These are phyloP conservation scores for Solanum raphanifolium DNA, from an alignment of 257 asterid species.

Conservation along the genomic window DNA sequence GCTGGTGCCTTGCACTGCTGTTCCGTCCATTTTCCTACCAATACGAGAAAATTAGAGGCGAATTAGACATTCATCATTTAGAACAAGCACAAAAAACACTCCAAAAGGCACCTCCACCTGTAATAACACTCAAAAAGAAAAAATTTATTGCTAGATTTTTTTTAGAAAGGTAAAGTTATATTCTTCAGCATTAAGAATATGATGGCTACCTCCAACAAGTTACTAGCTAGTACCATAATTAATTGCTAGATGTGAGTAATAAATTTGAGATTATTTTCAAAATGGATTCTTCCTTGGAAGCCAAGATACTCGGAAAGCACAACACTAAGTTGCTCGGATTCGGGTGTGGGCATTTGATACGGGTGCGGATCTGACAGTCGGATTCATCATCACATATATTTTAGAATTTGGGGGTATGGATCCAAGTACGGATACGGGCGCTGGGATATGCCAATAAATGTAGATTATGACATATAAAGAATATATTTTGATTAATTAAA, in stretches of 20 bases:
- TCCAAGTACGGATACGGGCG: not conserved
- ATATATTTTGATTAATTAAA: not conserved
- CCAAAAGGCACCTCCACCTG: not conserved
- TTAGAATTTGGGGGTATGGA: not conserved
- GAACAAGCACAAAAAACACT: not conserved
- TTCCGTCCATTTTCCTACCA: conserved; percentile 63
- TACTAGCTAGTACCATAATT: not conserved
- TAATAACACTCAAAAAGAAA: not conserved
- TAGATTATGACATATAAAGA: not conserved
- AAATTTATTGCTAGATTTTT: not conserved
- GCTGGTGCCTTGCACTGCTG: conserved; percentile 36
- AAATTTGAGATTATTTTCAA: not conserved
- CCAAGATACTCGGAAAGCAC: not conserved
- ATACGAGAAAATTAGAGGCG: not conserved
- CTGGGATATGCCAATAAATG: not conserved
- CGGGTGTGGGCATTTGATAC: not conserved
- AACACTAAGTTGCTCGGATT: not conserved
- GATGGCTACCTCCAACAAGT: not conserved
- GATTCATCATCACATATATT: not conserved
- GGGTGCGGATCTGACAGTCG: not conserved
- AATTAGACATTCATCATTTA: not conserved
- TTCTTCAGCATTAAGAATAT: not conserved
- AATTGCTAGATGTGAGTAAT: not conserved
- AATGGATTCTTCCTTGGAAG: not conserved
- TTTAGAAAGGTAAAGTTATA: not conserved